Base-by-base conservation (phyloP, 1,284 basidiomycete genomes). In the Lentinula novae-zelandiae region DNA sequence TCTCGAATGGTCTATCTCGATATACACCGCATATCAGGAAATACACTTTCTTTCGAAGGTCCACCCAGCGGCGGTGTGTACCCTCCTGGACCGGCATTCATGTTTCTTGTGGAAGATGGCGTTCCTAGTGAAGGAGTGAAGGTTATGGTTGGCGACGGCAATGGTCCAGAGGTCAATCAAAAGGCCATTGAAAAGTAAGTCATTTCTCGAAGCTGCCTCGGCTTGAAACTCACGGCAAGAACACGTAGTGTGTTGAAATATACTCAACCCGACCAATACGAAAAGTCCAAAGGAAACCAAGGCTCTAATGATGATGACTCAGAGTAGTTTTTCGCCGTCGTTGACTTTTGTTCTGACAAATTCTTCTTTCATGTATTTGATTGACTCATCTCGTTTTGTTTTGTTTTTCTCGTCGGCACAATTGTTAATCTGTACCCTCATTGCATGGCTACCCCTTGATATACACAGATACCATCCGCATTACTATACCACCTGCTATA, bases 81-180 rank as follows among this genome's bases (percentile, higher is more conserved):
- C 65, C 90, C 90, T 5, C 90, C 92, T 58, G 93, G 93, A 5
- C 92, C 92, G 2, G 93, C 84, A 7, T 92, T 86, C 81, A 68
- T 95, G 40, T 91, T 84, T 67, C 70, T 93, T 33, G 77, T 94
- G 22, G 81, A 83, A 1, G 79, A 87, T 63, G 90, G 81, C 15
- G 75, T 93, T 6, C 89, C 92, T 0, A 91, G 89, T 66, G 68
- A 74, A 22, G 90, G 86, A 1, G 73, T 77, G 65, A 84, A 83
- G 70, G 73, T 92, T 1, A 85, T 92, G 79, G 74, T 94, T 46
- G 93, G 92, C 1, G 78, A 84, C 66, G 89, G 88, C 10, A 68
- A 70, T 55, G 75, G 78, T 10, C 90, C 89, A 22, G 75, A 77
- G 7, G 78, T 88, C 6, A 82, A 90, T 64, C 66, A 81, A 38